These are phyloP conservation scores for Trichomonascaceae sp. DNA, from an alignment of 1,139 yeast species.

Conservation along the genomic window DNA sequence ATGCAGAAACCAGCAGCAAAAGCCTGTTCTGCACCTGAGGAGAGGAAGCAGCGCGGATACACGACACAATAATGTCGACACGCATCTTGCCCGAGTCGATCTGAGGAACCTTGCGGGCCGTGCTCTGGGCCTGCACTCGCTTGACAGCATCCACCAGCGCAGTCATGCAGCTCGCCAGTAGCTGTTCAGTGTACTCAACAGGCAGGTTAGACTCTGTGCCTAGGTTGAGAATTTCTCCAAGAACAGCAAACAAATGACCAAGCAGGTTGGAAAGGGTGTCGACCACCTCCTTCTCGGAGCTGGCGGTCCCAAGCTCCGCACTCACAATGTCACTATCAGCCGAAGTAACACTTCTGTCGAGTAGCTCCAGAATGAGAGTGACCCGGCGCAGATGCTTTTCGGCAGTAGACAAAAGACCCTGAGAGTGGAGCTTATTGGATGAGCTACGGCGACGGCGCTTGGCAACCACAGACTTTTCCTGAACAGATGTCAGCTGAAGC, in stretches of 20 bases:
- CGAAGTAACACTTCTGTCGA: conserved; percentile 34
- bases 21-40: conserved; percentile 92
- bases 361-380: conserved; percentile 65
- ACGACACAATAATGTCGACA: conserved; percentile 81
- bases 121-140: no score
- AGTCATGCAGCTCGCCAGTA: conserved; percentile 77
- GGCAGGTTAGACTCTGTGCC: conserved; percentile 90
- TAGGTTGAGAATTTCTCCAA: conserved; percentile 76
- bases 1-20: conserved; percentile 69
- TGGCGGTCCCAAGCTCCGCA: background rate
- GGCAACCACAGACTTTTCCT: conserved; percentile 13
- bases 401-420: conserved; percentile 60
- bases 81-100: conserved; percentile 60
- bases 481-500: conserved; percentile 31
- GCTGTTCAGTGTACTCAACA: conserved; percentile 80
- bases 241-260: conserved; percentile 43
- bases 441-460: conserved; percentile 69
- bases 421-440: conserved; percentile 56
- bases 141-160: conserved; percentile 40
- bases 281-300: background rate
- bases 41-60: conserved; percentile 76
- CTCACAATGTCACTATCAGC: background rate
- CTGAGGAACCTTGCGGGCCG: conserved; percentile 15
- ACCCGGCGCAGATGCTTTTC: conserved; percentile 65
- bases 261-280: conserved; percentile 32